phyloP scores from a whole-genome alignment of 345 rosid species.

The Gossypium thurberi region DNA sequence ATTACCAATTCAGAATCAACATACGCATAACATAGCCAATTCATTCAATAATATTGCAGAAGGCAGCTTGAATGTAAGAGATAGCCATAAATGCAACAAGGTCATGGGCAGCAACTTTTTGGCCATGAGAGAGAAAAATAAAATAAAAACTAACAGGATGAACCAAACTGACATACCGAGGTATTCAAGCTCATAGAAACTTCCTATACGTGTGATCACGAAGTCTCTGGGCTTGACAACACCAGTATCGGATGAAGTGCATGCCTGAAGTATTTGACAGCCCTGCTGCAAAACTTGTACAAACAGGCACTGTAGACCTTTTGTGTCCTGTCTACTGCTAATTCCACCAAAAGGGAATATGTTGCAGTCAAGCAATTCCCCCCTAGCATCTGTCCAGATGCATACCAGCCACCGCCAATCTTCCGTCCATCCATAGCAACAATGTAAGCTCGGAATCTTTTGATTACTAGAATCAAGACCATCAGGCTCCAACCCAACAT shows the following conservation, averaged over 20 bases:
- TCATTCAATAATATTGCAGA: neutral
- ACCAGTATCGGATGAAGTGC: slow-evolving; percentile 72
- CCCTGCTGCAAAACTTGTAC: slow-evolving; percentile 98
- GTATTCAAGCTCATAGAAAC: slow-evolving; percentile 94
- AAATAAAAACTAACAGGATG: neutral
- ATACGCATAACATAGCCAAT: neutral
- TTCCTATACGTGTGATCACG: slow-evolving; percentile 84
- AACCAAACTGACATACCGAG: slow-evolving; percentile 43
- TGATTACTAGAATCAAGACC: slow-evolving; percentile 42
- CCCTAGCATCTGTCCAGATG: slow-evolving; percentile 99
- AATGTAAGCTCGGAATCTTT: slow-evolving; percentile 81
- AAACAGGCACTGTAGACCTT: slow-evolving; percentile 96
- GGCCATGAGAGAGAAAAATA: neutral
- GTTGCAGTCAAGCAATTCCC: slow-evolving; percentile 94
- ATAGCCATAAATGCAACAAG: neutral
- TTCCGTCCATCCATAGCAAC: slow-evolving; percentile 99
- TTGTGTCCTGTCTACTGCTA: slow-evolving; percentile 98
- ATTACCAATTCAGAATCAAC: neutral
- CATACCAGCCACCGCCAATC: slow-evolving; percentile 99
- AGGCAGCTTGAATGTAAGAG: neutral
- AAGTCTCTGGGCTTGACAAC: slow-evolving; percentile 84
- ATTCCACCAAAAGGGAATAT: slow-evolving; percentile 98
- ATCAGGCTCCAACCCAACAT: slow-evolving; percentile 62
- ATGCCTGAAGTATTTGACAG: slow-evolving; percentile 87
- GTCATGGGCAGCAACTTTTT: neutral